phyloP scores from a whole-genome alignment of 75 land plant genomes.

The Pinus tabuliformis region DNA sequence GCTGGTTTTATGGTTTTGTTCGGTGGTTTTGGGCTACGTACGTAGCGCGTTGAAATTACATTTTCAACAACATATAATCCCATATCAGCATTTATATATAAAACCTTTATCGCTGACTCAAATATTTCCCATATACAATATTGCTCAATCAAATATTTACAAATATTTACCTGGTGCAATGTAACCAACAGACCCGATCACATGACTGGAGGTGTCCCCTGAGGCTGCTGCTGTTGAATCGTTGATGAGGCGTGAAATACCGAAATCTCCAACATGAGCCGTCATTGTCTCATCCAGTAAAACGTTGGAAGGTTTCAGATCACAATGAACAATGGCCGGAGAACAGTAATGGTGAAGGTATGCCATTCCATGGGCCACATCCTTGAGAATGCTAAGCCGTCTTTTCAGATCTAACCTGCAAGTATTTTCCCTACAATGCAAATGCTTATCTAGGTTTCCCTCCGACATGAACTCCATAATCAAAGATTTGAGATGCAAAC shows the following conservation, averaged over 20 bases:
- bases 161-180: neutral
- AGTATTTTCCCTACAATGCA: neutral
- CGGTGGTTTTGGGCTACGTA: no score
- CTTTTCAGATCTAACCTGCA: neutral
- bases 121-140: neutral
- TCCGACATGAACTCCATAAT: constrained; percentile 44
- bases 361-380: neutral
- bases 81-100: no score
- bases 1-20: no score
- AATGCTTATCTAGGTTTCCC: constrained; percentile 46
- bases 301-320: no score
- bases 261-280: neutral
- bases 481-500: constrained; percentile 24
- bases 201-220: neutral
- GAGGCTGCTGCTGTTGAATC: neutral
- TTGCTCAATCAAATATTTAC: no score
- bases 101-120: neutral
- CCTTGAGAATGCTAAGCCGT: neutral
- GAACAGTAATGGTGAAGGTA: neutral
- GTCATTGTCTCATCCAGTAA: no score
- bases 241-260: neutral
- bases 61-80: no score
- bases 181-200: neutral
- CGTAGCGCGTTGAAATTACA: no score
- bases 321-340: neutral